Evolutionary conservation across 768 basidiomycete species (phyloP), one percentile per base, ranked within the genome.

Genomic region (Trametes meyenii): DNA sequence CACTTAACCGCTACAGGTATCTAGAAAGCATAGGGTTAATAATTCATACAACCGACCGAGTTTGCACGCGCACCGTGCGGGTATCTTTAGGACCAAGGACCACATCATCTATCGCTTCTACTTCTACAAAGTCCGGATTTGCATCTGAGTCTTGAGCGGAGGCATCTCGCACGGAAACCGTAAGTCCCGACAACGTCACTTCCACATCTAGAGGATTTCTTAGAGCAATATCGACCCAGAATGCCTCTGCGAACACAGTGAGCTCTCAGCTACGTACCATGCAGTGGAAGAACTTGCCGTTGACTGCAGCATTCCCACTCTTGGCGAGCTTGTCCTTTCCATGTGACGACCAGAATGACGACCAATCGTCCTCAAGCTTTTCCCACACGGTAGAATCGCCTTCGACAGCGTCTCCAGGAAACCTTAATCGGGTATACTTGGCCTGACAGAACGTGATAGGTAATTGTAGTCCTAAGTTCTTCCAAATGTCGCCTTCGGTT

Each of bases 161-260:
- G 2, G 74, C 71, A 57, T 83, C 83, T 64, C 77, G 71, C 5
- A 89, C 78, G 4, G 77, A 59, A 10, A 91, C 71, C 0, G 87
- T 85, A 55, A 93, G 62, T 59, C 87, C 80, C 0, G 84, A 79
- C 23, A 94, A 69, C 52, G 79, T 85, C n/a, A 94, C 79, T 53
- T 91, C 90, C 6, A 88, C 79, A 61, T 89, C 82, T 43, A 94
- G 73, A 17, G 91, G 90, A 70, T 94, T 94, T 49, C 75, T 78
- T 60, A 94, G 50, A 5, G 78, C 78, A 24, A 94, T 66, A 65
- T 94, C 90, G 40, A 93, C 77, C 86, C 87, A 92, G 66, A 94
- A 92, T 2, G 76, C 73, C 72, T 94, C 92, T 94, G 61, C 23
- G 62, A 51, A 57, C 49, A 64, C 60, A 36, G 61, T 49, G 60